Evolutionary conservation across 352 stramenopile species (phyloP).

Genomic region (Peronospora farinosa): DNA sequence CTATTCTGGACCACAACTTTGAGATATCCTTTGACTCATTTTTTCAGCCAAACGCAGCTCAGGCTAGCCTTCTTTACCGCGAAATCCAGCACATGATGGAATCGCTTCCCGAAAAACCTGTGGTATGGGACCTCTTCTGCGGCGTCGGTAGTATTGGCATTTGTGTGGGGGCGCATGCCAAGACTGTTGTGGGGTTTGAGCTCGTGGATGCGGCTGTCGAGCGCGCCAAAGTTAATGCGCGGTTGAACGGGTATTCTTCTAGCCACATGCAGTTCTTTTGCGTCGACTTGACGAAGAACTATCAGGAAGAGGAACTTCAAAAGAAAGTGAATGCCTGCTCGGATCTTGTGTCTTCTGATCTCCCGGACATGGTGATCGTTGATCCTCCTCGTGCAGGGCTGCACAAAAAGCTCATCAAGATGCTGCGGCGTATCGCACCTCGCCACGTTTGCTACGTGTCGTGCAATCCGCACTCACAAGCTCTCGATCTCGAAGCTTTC

Average conservation of each 20-base stretch:
- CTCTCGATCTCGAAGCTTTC: conserved; percentile 45
- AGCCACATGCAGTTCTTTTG: conserved; percentile 59
- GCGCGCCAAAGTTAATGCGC: conserved; percentile 45
- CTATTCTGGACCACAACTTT: conserved; percentile 54
- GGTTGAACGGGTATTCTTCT: conserved; percentile 48
- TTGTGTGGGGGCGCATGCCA: conserved; percentile 43
- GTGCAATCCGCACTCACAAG: conserved; percentile 67
- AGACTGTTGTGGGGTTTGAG: conserved; percentile 62
- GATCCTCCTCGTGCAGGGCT: conserved; percentile 65
- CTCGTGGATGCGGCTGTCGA: conserved; percentile 53
- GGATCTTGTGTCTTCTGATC: conserved; percentile 2
- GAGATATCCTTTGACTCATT: conserved; percentile 69
- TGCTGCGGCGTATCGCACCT: conserved; percentile 41
- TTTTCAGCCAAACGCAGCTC: conserved; percentile 69
- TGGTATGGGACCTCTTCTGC: conserved; percentile 79
- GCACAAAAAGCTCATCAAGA: conserved; percentile 57
- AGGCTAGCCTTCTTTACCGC: conserved; percentile 50
- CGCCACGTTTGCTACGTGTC: conserved; percentile 69
- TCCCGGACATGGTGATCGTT: conserved; percentile 64
- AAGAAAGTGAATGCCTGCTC: conserved; percentile 21
- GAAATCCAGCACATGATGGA: conserved; percentile 42
- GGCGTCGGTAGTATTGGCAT: conserved; percentile 77
- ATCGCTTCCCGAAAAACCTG: conserved; percentile 27
- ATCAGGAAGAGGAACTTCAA: conserved; percentile 34
- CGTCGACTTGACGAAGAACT: conserved; percentile 52